Conservation (phyloP, 1,139 yeast genomes). For the Sugiyamaella japonica region DNA sequence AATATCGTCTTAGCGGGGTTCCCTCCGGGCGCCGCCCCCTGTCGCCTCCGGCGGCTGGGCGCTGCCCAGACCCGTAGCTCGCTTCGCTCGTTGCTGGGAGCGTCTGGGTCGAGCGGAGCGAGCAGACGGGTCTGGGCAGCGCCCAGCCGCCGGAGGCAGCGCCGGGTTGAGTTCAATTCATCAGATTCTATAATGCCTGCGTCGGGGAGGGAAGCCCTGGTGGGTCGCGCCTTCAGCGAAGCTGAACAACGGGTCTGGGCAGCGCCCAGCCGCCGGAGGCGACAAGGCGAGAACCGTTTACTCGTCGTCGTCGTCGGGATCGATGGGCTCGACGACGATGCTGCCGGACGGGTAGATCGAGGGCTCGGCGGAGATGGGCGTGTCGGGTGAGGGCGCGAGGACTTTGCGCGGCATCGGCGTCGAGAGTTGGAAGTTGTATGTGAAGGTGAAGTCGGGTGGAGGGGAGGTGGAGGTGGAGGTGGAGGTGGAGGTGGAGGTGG, state of each 20-base stretch:
- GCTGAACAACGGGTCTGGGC: conserved; percentile 7
- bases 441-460: conserved; percentile 41
- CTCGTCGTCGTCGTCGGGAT: conserved; percentile 41
- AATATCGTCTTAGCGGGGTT: conserved; percentile 5
- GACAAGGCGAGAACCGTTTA: background rate
- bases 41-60: background rate
- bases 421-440: conserved; percentile 49
- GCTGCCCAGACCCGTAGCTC: background rate
- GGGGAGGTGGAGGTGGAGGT: conserved; percentile 13
- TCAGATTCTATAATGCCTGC: background rate
- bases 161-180: too few species aligned
- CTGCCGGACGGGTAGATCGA: conserved; percentile 63
- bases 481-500: conserved; percentile 10
- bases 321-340: conserved; percentile 56
- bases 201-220: background rate
- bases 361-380: conserved; percentile 45
- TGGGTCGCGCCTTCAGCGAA: background rate
- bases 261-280: conserved; percentile 13
- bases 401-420: conserved; percentile 60
- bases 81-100: too few species aligned
- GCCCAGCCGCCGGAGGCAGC: too few species aligned
- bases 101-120: background rate
- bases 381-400: conserved; percentile 38
- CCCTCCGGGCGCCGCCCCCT: background rate
- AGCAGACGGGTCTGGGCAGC: background rate